Percentiles rank a stretch among this genome's conserved stretches.
These are phyloP conservation scores for Fusarium tjaetaba DNA, from an alignment of 2,329 filamentous ascomycete genomes.

Conservation along the genomic window DNA sequence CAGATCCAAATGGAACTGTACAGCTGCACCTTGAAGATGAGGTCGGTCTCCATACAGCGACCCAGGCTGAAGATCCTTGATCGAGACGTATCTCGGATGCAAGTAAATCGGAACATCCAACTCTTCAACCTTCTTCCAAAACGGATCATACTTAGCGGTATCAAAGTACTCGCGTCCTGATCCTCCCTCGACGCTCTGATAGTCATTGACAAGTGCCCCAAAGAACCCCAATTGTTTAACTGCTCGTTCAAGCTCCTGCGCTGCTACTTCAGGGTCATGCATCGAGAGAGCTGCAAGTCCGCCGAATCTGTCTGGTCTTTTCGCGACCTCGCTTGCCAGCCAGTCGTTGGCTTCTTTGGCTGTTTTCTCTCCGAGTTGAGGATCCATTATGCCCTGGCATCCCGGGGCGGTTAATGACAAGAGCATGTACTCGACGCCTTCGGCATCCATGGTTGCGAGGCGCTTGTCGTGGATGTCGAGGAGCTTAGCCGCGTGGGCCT, in stretches of 20 bases:
- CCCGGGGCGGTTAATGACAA: constrained; percentile 17
- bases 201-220: constrained; percentile 17
- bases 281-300: constrained; percentile 8
- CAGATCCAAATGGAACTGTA: constrained; percentile 9
- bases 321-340: neutral
- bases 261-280: constrained; percentile 3
- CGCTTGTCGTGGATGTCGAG: constrained; percentile 20
- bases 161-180: constrained; percentile 6
- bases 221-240: neutral
- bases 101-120: constrained; percentile 20
- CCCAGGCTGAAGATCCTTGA: neutral
- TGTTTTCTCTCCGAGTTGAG: neutral
- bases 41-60: neutral
- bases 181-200: neutral
- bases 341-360: constrained; percentile 10
- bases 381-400: neutral
- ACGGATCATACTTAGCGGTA: neutral
- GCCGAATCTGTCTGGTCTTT: neutral
- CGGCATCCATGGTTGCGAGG: neutral
- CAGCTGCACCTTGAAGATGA: constrained; percentile 8
- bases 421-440: constrained; percentile 22
- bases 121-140: constrained; percentile 11
- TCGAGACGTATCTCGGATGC: constrained; percentile 6
- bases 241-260: neutral
- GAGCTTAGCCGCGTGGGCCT: neutral